These are phyloP conservation scores for Otatea glauca DNA, from an alignment of 176 grass and related monocot species.

Conservation along the genomic window DNA sequence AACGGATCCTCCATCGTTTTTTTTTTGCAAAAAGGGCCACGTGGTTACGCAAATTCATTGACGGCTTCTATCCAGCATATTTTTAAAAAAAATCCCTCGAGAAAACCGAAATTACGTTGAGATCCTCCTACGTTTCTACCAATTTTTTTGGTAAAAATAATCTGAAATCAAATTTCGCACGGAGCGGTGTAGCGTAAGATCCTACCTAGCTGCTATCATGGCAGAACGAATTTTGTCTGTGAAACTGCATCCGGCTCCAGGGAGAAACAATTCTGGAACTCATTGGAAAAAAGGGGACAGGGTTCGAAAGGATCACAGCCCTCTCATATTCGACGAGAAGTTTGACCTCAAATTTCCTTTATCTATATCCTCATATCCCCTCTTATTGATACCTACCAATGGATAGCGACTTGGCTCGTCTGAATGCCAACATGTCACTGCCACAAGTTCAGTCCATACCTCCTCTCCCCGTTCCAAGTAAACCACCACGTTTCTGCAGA, in stretches of 20 bases:
- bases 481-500: slow-evolving; percentile 27
- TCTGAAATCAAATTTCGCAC: too few species aligned
- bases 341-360: slow-evolving; percentile 12
- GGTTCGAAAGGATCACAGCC: background rate
- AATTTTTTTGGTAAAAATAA: too few species aligned
- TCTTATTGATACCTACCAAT: background rate
- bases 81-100: too few species aligned
- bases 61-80: too few species aligned
- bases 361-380: background rate
- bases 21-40: too few species aligned
- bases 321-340: background rate
- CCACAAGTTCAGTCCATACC: slow-evolving; percentile 24
- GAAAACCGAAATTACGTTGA: too few species aligned
- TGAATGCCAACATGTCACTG: background rate
- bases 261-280: background rate
- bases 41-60: too few species aligned
- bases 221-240: background rate
- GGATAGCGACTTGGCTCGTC: background rate
- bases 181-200: too few species aligned
- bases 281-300: background rate
- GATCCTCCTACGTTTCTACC: too few species aligned
- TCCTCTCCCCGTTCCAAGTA: background rate
- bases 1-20: too few species aligned
- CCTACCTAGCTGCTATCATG: too few species aligned
- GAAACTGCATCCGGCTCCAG: background rate